Percentiles rank a stretch among this genome's conserved stretches.
These are phyloP conservation scores for Microbotryum silenes-acaulis DNA, from an alignment of 1,284 basidiomycete genomes.

Conservation along the genomic window DNA sequence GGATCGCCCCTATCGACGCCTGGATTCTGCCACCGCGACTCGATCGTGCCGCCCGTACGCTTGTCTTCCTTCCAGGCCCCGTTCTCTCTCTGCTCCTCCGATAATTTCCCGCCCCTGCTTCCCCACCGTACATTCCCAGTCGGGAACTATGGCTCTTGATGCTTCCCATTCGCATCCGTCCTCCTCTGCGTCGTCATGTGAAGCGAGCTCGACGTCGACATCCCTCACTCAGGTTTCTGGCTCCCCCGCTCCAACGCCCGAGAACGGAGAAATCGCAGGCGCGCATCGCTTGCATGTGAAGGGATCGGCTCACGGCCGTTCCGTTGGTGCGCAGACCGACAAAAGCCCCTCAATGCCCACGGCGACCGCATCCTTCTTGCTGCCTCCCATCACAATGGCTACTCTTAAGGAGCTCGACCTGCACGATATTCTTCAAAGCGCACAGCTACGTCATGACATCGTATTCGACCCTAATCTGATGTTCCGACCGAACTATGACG, in stretches of 20 bases:
- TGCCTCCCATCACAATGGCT: constrained; percentile 71
- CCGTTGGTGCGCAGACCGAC: neutral
- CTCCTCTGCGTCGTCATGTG: too few species aligned
- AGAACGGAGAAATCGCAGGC: neutral
- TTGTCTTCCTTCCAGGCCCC: too few species aligned
- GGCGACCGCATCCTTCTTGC: constrained; percentile 46
- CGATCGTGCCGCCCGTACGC: too few species aligned
- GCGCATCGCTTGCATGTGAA: neutral
- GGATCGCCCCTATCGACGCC: too few species aligned
- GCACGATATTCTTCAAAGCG: constrained; percentile 74
- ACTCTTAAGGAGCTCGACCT: constrained; percentile 79
- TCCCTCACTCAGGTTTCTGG: neutral
- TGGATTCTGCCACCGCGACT: too few species aligned
- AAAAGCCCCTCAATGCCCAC: neutral
- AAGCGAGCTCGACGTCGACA: neutral
- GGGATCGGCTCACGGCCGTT: neutral
- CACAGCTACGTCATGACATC: constrained; percentile 84
- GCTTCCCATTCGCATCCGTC: too few species aligned
- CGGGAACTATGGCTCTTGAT: too few species aligned
- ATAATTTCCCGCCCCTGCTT: too few species aligned
- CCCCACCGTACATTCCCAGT: too few species aligned
- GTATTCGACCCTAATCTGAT: constrained; percentile 55
- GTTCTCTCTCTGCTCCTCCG: too few species aligned
- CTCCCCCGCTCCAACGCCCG: neutral
- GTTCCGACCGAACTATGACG: constrained; percentile 43